Evolutionary conservation across 2,329 filamentous ascomycete species (phyloP).

Genomic region (Hypoxylon rubiginosum): DNA sequence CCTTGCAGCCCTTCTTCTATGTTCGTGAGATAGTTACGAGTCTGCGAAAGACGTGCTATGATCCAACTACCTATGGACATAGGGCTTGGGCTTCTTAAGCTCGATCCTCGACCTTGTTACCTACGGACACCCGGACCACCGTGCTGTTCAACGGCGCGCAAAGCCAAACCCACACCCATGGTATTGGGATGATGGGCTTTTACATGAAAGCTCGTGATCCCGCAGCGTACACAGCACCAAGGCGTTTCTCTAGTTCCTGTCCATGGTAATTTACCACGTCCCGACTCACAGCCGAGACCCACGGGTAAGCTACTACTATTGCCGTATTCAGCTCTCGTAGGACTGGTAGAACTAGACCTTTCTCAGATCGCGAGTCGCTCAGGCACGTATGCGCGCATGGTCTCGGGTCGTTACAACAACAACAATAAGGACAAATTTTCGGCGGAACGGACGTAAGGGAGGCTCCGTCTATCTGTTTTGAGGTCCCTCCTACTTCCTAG

Average conservation of each 20-base stretch:
- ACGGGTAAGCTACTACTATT: conserved; percentile 37
- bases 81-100: neutral
- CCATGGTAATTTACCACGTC: conserved; percentile 26
- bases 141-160: conserved; percentile 37
- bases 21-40: neutral
- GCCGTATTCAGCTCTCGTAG: conserved; percentile 36
- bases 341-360: conserved; percentile 20
- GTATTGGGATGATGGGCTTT: conserved; percentile 32
- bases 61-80: neutral
- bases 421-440: conserved; percentile 25
- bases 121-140: conserved; percentile 20
- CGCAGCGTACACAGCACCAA: conserved; percentile 32
- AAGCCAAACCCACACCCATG: conserved; percentile 39
- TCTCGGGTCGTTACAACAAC: conserved; percentile 30
- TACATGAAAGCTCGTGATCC: conserved; percentile 38
- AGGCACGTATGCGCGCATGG: conserved; percentile 34
- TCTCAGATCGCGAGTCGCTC: conserved; percentile 4
- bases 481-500: too few relatives aligned
- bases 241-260: conserved; percentile 29
- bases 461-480: conserved; percentile 26
- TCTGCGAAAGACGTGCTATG: neutral
- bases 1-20: conserved; percentile 33
- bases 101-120: conserved; percentile 12
- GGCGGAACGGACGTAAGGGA: conserved; percentile 39
- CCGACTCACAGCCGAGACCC: conserved; percentile 40